phyloP scores from a whole-genome alignment of 257 asterid genomes.

The Solanum rostratum region DNA sequence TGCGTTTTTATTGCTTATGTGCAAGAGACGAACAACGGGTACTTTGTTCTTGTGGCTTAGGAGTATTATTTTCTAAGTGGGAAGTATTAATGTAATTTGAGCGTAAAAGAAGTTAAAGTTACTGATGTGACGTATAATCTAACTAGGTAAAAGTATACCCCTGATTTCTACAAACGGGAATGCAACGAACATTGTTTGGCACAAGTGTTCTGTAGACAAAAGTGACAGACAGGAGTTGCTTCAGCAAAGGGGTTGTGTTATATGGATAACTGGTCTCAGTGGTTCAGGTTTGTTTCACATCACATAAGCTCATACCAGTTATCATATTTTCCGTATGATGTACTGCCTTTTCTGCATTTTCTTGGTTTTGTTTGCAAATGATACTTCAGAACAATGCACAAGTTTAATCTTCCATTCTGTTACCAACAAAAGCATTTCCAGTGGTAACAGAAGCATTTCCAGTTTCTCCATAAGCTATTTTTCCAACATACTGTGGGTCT shows the following conservation, averaged over 20 bases:
- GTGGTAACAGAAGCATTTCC: not conserved
- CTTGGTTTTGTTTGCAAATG: not conserved
- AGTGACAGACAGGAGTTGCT: constrained; percentile 72
- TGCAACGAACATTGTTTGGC: constrained; percentile 84
- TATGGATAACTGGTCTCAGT: constrained; percentile 98
- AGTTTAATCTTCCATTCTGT: not conserved
- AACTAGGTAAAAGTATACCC: constrained; percentile 33
- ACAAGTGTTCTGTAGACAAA: constrained; percentile 76
- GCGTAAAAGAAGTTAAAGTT: not conserved
- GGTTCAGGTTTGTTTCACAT: constrained; percentile 80
- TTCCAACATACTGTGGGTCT: not conserved
- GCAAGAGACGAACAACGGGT: not conserved
- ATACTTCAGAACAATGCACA: not conserved
- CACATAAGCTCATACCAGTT: not conserved
- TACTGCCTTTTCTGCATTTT: not conserved
- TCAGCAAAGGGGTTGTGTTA: constrained; percentile 91
- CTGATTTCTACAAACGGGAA: constrained; percentile 48
- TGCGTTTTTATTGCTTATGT: not conserved
- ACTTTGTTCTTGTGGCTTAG: not conserved
- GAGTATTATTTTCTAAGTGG: not conserved
- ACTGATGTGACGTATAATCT: not conserved
- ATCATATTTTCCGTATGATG: not conserved
- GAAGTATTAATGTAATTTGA: not conserved
- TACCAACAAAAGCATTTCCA: not conserved
- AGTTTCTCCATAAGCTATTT: not conserved